Evolutionary conservation across 2,329 filamentous ascomycete species (phyloP).

Genomic region (Ilyonectria robusta): DNA sequence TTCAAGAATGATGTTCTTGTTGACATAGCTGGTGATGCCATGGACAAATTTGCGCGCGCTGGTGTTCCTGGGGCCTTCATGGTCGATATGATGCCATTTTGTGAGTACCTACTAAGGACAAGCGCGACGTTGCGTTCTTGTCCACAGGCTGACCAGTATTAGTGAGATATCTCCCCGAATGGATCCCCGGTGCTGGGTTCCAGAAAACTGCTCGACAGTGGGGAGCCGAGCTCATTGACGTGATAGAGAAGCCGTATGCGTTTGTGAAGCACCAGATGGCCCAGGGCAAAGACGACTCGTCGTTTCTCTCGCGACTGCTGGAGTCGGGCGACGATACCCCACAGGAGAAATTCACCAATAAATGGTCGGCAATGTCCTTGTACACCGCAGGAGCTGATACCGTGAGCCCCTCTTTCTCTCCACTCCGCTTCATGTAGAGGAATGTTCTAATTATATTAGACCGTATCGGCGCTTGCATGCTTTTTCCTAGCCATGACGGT

Average conservation of each 20-base stretch:
- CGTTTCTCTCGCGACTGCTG: conserved; percentile 29
- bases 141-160: background rate
- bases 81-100: conserved; percentile 38
- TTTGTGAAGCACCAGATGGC: conserved; percentile 38
- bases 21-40: conserved; percentile 34
- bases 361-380: conserved; percentile 38
- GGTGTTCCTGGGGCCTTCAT: conserved; percentile 34
- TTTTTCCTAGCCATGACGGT: conserved; percentile 39
- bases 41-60: conserved; percentile 33
- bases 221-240: conserved; percentile 16
- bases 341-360: conserved; percentile 34
- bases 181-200: conserved; percentile 33
- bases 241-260: conserved; percentile 31
- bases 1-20: conserved; percentile 35
- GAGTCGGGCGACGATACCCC: conserved; percentile 22
- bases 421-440: background rate
- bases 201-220: conserved; percentile 32
- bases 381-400: conserved; percentile 42
- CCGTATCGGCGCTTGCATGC: conserved; percentile 33
- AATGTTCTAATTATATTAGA: conserved; percentile 14
- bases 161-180: conserved; percentile 38
- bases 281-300: conserved; percentile 20
- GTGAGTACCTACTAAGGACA: conserved; percentile 15
- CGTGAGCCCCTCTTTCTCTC: conserved; percentile 7
- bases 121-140: background rate